phyloP scores from a whole-genome alignment of 768 basidiomycete species.

The Psilocybe cubensis region DNA sequence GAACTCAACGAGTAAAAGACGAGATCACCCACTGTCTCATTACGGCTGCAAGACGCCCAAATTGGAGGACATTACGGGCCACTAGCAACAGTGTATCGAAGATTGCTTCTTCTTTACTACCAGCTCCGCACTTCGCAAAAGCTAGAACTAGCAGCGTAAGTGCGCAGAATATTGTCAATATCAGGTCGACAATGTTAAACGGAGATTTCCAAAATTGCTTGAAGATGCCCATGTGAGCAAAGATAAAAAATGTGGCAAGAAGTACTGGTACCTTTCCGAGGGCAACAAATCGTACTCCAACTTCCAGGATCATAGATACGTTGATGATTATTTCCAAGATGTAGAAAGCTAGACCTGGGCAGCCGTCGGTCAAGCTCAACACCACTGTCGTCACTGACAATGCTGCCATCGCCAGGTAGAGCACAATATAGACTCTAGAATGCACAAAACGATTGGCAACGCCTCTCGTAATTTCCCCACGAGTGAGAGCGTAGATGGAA shows the following conservation, averaged over 20 bases:
- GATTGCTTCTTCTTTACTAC: conserved; percentile 91
- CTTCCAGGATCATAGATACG: conserved; percentile 91
- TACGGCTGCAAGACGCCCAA: conserved; percentile 88
- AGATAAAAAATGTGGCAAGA: neutral
- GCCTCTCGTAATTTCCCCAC: conserved; percentile 80
- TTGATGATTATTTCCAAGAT: conserved; percentile 90
- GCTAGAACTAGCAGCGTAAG: conserved; percentile 88
- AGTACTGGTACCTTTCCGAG: conserved; percentile 83
- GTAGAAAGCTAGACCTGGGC: conserved; percentile 88
- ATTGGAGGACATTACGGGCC: conserved; percentile 91
- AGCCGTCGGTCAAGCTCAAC: conserved; percentile 81
- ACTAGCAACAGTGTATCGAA: conserved; percentile 92
- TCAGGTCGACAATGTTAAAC: conserved; percentile 88
- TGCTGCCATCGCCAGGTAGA: conserved; percentile 89
- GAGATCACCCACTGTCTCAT: conserved; percentile 80
- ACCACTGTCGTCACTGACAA: conserved; percentile 86
- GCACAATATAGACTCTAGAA: conserved; percentile 82
- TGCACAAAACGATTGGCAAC: conserved; percentile 92
- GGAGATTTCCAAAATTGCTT: conserved; percentile 98
- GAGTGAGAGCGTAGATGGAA: conserved; percentile 85
- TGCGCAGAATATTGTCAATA: conserved; percentile 87
- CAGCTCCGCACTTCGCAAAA: conserved; percentile 81
- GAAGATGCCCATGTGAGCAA: conserved; percentile 5
- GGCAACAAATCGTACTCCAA: conserved; percentile 88
- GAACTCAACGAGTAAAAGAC: conserved; percentile 11